These are phyloP conservation scores for Zygnema cylindricum DNA, from an alignment of 139 green algal genomes.

Conservation along the genomic window DNA sequence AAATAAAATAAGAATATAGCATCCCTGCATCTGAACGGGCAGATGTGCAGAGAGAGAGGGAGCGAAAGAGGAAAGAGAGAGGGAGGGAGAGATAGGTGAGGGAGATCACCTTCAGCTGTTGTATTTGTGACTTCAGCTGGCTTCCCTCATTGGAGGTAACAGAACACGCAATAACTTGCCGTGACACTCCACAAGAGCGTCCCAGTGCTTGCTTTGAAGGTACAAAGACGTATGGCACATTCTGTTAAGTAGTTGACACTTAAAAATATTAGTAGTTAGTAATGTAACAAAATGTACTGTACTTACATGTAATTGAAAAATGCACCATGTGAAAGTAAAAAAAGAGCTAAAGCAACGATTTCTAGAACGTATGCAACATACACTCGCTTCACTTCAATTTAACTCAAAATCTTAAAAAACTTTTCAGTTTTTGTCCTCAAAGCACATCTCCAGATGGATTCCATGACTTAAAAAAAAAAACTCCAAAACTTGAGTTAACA, in stretches of 20 bases:
- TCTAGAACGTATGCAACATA: too few relatives aligned
- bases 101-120: slow-evolving; percentile 82
- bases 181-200: slow-evolving; percentile 93
- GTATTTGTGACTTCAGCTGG: slow-evolving; percentile 96
- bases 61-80: background rate
- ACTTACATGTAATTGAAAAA: too few relatives aligned
- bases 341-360: too few relatives aligned
- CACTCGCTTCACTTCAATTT: too few relatives aligned
- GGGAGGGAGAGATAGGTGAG: slow-evolving; percentile 40
- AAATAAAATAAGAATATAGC: background rate
- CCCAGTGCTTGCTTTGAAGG: slow-evolving; percentile 94
- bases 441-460: too few relatives aligned
- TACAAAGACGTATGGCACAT: slow-evolving; percentile 99
- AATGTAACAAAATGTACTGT: background rate
- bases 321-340: too few relatives aligned
- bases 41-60: background rate
- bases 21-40: slow-evolving; percentile 15
- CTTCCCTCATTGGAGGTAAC: slow-evolving; percentile 97
- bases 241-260: too few relatives aligned
- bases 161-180: slow-evolving; percentile 87
- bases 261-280: too few relatives aligned
- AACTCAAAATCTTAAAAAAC: too few relatives aligned
- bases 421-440: too few relatives aligned
- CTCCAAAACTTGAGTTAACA: too few relatives aligned
- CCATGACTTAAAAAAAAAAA: too few relatives aligned